These are phyloP conservation scores for Clitopilus passeckerianus DNA, from an alignment of 768 basidiomycete genomes.

Conservation along the genomic window DNA sequence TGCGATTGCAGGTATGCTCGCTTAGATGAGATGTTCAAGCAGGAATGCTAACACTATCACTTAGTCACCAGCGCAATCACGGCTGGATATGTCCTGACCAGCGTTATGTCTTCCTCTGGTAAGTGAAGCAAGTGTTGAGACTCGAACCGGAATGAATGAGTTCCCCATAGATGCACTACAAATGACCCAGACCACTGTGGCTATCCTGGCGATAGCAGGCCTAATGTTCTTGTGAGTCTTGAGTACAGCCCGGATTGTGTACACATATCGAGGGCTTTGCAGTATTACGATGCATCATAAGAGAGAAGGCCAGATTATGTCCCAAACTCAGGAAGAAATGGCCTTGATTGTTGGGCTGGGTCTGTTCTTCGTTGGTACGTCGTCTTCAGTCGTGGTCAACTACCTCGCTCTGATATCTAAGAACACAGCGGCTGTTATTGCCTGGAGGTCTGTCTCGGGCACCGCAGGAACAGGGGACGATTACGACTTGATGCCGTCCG, in stretches of 20 bases:
- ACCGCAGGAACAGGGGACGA: not conserved
- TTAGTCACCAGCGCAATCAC: conserved; percentile 44
- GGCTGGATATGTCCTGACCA: conserved; percentile 47
- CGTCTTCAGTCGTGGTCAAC: not conserved
- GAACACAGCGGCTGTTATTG: conserved; percentile 32
- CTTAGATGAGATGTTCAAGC: not conserved
- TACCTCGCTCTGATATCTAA: not conserved
- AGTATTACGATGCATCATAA: conserved; percentile 70
- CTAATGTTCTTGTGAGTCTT: conserved; percentile 53
- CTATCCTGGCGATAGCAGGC: conserved; percentile 59
- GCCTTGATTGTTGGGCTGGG: conserved; percentile 68
- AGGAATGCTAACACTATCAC: not conserved
- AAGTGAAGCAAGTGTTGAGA: conserved; percentile 12
- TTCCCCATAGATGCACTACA: conserved; percentile 49
- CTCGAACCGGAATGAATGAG: not conserved
- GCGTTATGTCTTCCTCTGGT: conserved; percentile 43
- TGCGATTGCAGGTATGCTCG: conserved; percentile 28
- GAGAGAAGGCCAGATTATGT: conserved; percentile 53
- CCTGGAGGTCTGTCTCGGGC: conserved; percentile 34
- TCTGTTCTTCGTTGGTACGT: conserved; percentile 73
- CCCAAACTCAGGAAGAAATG: conserved; percentile 70
- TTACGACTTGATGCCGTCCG: not conserved
- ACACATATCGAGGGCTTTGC: conserved; percentile 2
- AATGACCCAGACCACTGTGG: conserved; percentile 70
- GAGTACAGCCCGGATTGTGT: conserved; percentile 18